These are phyloP conservation scores for Nitzschia sp. DNA, from an alignment of 108 stramenopile genomes.

Conservation along the genomic window DNA sequence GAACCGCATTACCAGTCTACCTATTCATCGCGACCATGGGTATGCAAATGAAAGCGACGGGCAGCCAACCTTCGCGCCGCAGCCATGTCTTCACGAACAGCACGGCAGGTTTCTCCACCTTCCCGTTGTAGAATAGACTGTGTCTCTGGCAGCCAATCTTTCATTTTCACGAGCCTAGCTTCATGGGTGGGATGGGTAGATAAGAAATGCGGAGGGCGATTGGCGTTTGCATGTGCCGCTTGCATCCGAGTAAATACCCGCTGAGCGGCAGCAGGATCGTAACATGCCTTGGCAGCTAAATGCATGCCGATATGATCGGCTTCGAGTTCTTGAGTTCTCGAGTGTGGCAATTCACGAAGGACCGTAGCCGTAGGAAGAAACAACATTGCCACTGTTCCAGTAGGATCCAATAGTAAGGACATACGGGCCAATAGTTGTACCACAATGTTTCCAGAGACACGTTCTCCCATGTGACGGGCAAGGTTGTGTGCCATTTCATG, in stretches of 20 bases:
- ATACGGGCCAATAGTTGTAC: conserved; percentile 50
- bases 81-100: conserved; percentile 58
- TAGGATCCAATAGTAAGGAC: conserved; percentile 68
- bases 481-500: conserved; percentile 76
- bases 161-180: conserved; percentile 54
- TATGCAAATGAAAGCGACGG: background rate
- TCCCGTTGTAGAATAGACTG: conserved; percentile 47
- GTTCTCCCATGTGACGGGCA: conserved; percentile 81
- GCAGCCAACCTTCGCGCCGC: conserved; percentile 52
- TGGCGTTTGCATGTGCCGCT: conserved; percentile 16
- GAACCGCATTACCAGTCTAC: too few relatives aligned
- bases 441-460: conserved; percentile 53
- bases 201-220: conserved; percentile 68
- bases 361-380: conserved; percentile 61
- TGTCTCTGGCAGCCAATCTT: conserved; percentile 69
- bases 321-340: conserved; percentile 72
- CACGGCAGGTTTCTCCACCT: conserved; percentile 54
- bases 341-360: conserved; percentile 68
- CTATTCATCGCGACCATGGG: too few relatives aligned
- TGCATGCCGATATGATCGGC: conserved; percentile 83
- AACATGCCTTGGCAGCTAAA: conserved; percentile 73
- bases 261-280: conserved; percentile 73
- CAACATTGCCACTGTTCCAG: conserved; percentile 54
- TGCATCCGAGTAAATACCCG: conserved; percentile 62
- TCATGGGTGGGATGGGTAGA: conserved; percentile 82